A percentile compares a stretch with the other conserved stretches of the same genome.
Conservation (phyloP, 2,329 filamentous ascomycete genomes). For the Alternaria alternata region DNA sequence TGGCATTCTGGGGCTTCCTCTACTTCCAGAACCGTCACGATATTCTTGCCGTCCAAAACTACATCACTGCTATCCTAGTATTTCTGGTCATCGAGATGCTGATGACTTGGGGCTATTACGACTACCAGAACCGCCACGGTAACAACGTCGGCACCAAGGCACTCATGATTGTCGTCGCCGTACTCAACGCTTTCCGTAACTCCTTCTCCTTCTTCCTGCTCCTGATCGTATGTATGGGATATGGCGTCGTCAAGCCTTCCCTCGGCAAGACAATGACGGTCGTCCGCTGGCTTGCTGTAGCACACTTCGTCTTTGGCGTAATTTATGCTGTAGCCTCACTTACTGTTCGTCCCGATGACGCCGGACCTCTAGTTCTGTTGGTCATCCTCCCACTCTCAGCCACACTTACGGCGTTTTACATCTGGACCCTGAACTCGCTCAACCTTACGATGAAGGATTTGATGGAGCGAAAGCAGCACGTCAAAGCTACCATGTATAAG, state of each 20-base stretch:
- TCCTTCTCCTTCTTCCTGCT: constrained; percentile 98
- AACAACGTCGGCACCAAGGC: constrained; percentile 83
- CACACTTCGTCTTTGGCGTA: constrained; percentile 93
- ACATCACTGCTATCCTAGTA: constrained; percentile 94
- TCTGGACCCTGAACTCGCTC: constrained; percentile 97
- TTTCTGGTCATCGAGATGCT: constrained; percentile 96
- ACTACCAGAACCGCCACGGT: constrained; percentile 91
- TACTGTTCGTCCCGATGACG: constrained; percentile 85
- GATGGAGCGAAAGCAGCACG: constrained; percentile 90
- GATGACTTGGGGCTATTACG: constrained; percentile 99
- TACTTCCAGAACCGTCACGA: constrained; percentile 95
- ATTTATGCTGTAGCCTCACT: constrained; percentile 92
- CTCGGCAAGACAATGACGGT: constrained; percentile 94
- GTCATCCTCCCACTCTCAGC: constrained; percentile 92
- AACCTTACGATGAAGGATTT: constrained; percentile 96
- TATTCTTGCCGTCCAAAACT: constrained; percentile 96
- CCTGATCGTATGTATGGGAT: constrained; percentile 98
- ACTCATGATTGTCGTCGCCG: constrained; percentile 87
- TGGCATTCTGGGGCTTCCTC: constrained; percentile 89
- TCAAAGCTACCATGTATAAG: constrained; percentile 95
- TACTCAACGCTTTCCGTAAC: constrained; percentile 92
- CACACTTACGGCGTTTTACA: constrained; percentile 94
- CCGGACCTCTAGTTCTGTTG: constrained; percentile 87
- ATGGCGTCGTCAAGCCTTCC: constrained; percentile 94
- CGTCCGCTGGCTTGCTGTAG: constrained; percentile 87